These are phyloP conservation scores for Brassica cretica DNA, from an alignment of 345 rosid genomes.

Conservation along the genomic window DNA sequence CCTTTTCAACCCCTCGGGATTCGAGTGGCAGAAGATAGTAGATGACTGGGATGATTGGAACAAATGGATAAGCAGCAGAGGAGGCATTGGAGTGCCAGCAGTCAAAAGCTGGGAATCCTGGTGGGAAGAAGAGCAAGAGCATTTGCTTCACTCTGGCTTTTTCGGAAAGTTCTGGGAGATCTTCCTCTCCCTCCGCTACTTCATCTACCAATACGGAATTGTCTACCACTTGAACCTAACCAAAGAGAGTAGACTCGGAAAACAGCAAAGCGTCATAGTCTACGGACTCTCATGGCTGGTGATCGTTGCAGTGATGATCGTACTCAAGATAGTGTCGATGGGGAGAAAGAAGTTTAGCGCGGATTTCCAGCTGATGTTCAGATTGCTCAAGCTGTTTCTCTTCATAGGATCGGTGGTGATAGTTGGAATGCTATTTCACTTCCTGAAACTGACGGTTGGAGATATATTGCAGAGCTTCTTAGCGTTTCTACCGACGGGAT, in stretches of 20 bases:
- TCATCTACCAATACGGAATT: constrained; percentile 84
- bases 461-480: constrained; percentile 85
- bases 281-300: constrained; percentile 94
- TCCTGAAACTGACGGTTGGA: constrained; percentile 74
- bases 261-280: constrained; percentile 65
- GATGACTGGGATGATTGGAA: constrained; percentile 99
- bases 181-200: constrained; percentile 70
- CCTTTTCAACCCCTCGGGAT: constrained; percentile 91
- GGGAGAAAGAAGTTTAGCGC: constrained; percentile 96
- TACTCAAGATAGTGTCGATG: constrained; percentile 89
- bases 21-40: constrained; percentile 97
- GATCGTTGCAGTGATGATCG: constrained; percentile 71
- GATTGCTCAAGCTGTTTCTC: constrained; percentile 75
- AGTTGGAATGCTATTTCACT: constrained; percentile 64
- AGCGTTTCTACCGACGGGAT: constrained; percentile 86
- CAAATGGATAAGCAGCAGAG: constrained; percentile 88
- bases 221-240: constrained; percentile 76
- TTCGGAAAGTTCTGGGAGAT: constrained; percentile 76
- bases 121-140: constrained; percentile 99
- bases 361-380: constrained; percentile 95
- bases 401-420: constrained; percentile 62
- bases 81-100: constrained; percentile 95
- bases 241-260: constrained; percentile 53
- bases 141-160: constrained; percentile 69
- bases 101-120: constrained; percentile 98